Evolutionary conservation across 805 yeast genomes (phyloP), one percentile per base, ranked within the genome.

Genomic region (Pichia cephalocereana): DNA sequence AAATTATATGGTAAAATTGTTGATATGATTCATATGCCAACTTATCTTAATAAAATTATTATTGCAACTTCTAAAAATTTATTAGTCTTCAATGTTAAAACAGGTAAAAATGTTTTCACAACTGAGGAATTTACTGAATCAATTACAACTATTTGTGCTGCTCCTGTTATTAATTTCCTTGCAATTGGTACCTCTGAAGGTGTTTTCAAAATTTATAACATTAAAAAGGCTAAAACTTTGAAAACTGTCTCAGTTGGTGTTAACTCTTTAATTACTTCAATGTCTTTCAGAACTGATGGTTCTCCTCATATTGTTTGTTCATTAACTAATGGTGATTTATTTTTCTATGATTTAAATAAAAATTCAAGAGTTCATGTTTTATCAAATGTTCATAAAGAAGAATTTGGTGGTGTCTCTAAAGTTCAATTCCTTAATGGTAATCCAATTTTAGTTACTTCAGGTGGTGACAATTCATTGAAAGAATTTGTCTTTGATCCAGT

Each of bases 401-500:
- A 72, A 1, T 74, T 73, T 49, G 96, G 96, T 23, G 96, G 96
- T 55, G 80, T 89, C 14, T 70, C 88, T 6, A 78, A 76, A 45
- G 86, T 79, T 6, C 71, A 76, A 42, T 93, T 88, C 63, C 70
- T 93, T 48, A 83, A 86, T 56, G 97, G 97, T 4, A 98, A 91
- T 67, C 90, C 99, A 0, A 82, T 95, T 19, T 69, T 89, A 17
- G 83, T 93, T 14, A 84, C 96, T 2, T 80, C 83, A 41, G 98
- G 98, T 55, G 91, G 86, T 36, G 98, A 95, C 63, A 93, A 93
- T 65, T 79, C 80, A 38, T 70, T 93, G 56, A 86, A 86, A 58
- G 98, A 93, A 65, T 86, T 74, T 57, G 97, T 89, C 0, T 93
- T 93, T 66, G 99, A 93, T 66, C 97, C 97, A 2, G 79, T 93